Percentiles rank a stretch among this genome's conserved stretches.
phyloP scores from a whole-genome alignment of 164 flowering plant genomes.

The Annona squamosa region DNA sequence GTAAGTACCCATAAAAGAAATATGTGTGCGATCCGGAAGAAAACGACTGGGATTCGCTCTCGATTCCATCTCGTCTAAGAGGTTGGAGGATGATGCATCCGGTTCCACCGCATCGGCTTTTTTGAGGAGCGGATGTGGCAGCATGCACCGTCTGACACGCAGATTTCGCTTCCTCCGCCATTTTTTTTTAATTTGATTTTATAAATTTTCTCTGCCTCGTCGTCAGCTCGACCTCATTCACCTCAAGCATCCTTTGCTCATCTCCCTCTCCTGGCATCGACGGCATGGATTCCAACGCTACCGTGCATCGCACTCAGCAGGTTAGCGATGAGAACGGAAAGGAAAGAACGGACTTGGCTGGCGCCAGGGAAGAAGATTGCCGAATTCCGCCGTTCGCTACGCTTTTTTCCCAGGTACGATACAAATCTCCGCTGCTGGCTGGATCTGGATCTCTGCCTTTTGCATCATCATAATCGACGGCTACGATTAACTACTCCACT shows the following conservation, averaged over 20 bases:
- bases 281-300: not conserved
- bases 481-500: not conserved
- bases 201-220: not conserved
- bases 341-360: not conserved
- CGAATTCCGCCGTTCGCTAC: not conserved
- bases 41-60: too few species aligned
- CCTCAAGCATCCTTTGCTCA: not conserved
- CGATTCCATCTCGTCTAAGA: too few species aligned
- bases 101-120: too few species aligned
- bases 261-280: not conserved
- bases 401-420: conserved; percentile 4
- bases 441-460: not conserved
- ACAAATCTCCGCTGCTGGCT: not conserved
- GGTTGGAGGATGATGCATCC: too few species aligned
- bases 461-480: not conserved
- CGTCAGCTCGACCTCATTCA: not conserved
- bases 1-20: too few species aligned
- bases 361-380: not conserved
- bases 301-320: not conserved
- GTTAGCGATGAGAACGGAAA: not conserved
- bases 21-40: too few species aligned
- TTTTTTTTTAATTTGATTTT: not conserved
- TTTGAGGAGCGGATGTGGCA: too few species aligned
- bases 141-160: too few species aligned
- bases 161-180: not conserved